A percentile compares a stretch with the other conserved stretches of the same genome.
These are phyloP conservation scores for Atkinsonella texensis DNA, from an alignment of 2,329 filamentous ascomycete species.

Conservation along the genomic window DNA sequence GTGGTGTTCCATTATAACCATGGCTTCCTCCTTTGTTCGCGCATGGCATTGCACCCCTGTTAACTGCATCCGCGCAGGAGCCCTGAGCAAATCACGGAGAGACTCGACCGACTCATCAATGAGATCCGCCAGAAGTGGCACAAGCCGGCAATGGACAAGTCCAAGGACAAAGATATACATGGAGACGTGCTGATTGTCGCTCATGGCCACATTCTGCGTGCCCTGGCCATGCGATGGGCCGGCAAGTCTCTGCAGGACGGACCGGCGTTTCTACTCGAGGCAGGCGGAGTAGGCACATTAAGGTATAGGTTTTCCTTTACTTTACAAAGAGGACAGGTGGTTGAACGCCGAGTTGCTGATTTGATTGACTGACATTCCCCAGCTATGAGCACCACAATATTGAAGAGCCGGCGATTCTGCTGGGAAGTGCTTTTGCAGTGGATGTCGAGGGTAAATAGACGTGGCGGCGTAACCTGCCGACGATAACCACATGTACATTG, in stretches of 20 bases:
- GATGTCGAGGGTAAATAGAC: constrained; percentile 17
- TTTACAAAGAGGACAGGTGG: background rate
- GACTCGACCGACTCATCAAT: constrained; percentile 64
- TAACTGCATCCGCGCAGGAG: constrained; percentile 30
- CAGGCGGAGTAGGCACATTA: constrained; percentile 70
- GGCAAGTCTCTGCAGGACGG: constrained; percentile 62
- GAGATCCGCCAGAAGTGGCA: constrained; percentile 62
- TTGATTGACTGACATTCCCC: background rate
- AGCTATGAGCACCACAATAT: constrained; percentile 74
- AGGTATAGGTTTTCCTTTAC: constrained; percentile 38
- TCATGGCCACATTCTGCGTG: constrained; percentile 80
- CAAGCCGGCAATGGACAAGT: constrained; percentile 45
- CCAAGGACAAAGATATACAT: constrained; percentile 22
- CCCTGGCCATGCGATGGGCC: constrained; percentile 80
- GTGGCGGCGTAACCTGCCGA: background rate
- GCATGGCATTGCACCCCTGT: background rate
- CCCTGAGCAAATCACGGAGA: constrained; percentile 57
- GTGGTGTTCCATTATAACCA: background rate
- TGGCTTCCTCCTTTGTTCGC: background rate
- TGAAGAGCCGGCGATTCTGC: constrained; percentile 65
- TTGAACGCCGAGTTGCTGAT: background rate
- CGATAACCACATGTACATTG: too few relatives aligned
- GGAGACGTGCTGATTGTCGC: constrained; percentile 54
- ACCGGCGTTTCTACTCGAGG: constrained; percentile 72
- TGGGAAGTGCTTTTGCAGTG: constrained; percentile 59